A percentile compares a stretch with the other conserved stretches of the same genome.
These are phyloP conservation scores for Sugiyamaella xylanicola DNA, from an alignment of 1,139 yeast species.

Conservation along the genomic window DNA sequence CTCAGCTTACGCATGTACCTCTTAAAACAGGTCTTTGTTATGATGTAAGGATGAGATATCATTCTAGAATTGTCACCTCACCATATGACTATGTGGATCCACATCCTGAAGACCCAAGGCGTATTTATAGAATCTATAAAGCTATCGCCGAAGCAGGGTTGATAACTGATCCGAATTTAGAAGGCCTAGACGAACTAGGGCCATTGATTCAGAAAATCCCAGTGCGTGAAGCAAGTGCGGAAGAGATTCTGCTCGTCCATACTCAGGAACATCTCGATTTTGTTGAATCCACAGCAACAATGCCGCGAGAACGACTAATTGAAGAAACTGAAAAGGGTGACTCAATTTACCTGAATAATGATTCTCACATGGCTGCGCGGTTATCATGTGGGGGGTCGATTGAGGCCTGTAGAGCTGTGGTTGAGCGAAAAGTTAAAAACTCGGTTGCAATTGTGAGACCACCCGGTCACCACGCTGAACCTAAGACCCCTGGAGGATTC, in stretches of 20 bases:
- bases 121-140: constrained; percentile 91
- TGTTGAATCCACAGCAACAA: constrained; percentile 71
- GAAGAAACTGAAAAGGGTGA: constrained; percentile 91
- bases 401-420: constrained; percentile 94
- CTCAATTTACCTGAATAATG: constrained; percentile 92
- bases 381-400: constrained; percentile 96
- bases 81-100: constrained; percentile 96
- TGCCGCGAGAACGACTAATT: constrained; percentile 76
- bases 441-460: constrained; percentile 95
- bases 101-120: constrained; percentile 98
- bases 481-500: constrained; percentile 95
- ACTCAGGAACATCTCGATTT: constrained; percentile 76
- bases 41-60: constrained; percentile 97
- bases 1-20: constrained; percentile 65
- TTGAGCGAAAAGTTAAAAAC: constrained; percentile 89
- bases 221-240: constrained; percentile 82
- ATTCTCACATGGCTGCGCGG: constrained; percentile 82
- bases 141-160: constrained; percentile 93
- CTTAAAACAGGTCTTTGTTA: constrained; percentile 92
- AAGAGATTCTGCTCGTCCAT: constrained; percentile 86
- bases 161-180: constrained; percentile 74
- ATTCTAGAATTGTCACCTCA: constrained; percentile 89
- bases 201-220: constrained; percentile 87
- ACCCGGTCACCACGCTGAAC: constrained; percentile 99
- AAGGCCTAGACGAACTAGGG: constrained; percentile 85